Evolutionary conservation across 2,329 filamentous ascomycete species (phyloP).

Genomic region (Elsinoe perseae): DNA sequence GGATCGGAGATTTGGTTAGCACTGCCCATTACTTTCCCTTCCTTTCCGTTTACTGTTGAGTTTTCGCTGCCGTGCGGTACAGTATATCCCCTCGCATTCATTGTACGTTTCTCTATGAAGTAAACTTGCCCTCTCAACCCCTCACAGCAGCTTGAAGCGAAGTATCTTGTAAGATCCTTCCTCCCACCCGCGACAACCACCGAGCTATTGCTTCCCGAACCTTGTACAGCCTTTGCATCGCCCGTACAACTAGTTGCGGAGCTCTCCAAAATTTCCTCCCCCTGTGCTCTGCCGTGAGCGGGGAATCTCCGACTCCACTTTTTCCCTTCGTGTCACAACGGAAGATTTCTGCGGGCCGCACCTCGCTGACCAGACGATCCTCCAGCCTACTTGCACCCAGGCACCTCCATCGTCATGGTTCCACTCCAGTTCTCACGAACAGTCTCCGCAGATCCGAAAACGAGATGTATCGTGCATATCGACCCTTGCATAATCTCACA

Average conservation of each 20-base stretch:
- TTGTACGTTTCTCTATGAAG: neutral
- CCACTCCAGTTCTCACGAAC: neutral
- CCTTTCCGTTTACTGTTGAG: neutral
- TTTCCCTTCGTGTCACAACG: neutral
- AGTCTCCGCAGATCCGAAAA: neutral
- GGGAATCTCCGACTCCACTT: neutral
- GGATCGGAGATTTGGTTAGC: neutral
- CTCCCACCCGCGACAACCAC: neutral
- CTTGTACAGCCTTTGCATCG: neutral
- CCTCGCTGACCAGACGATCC: constrained; percentile 9
- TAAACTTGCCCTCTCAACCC: neutral
- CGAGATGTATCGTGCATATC: too few species aligned
- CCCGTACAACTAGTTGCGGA: neutral
- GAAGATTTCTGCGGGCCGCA: constrained; percentile 8
- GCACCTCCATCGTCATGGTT: neutral
- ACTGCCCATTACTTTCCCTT: neutral
- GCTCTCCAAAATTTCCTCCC: neutral
- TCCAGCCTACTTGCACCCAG: neutral
- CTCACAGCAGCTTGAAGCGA: neutral
- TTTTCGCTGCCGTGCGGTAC: constrained; percentile 4
- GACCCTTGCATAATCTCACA: neutral
- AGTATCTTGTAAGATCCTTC: neutral
- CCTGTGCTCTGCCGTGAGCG: neutral
- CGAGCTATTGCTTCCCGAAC: constrained; percentile 3
- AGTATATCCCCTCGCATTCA: neutral